phyloP scores from a whole-genome alignment of 768 basidiomycete genomes.

The Boletus rufocinnamomeus region DNA sequence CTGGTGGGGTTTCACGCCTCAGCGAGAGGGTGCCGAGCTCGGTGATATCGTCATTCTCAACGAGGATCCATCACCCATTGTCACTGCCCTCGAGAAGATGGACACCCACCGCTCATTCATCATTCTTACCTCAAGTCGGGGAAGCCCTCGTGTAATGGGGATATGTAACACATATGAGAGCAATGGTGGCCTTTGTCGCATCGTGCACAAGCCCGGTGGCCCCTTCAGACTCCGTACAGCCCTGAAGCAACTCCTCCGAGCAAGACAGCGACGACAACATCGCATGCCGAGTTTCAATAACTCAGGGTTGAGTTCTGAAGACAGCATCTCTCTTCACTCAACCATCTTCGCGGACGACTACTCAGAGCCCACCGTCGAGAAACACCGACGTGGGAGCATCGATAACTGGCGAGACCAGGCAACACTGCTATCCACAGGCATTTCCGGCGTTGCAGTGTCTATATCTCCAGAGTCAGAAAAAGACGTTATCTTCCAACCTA shows the following conservation, averaged over 20 bases:
- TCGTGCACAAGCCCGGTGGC: slow-evolving; percentile 87
- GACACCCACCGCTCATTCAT: slow-evolving; percentile 69
- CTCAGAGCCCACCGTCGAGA: slow-evolving; percentile 14
- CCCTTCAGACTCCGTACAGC: slow-evolving; percentile 70
- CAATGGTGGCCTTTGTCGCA: slow-evolving; percentile 85
- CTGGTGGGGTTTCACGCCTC: slow-evolving; percentile 75
- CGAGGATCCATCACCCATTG: slow-evolving; percentile 65
- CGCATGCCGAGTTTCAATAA: slow-evolving; percentile 23
- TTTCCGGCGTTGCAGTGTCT: slow-evolving; percentile 19
- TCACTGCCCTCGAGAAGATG: slow-evolving; percentile 55
- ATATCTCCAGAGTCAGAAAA: slow-evolving; percentile 29
- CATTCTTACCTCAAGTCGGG: slow-evolving; percentile 70
- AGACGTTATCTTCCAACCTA: slow-evolving; percentile 29
- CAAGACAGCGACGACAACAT: slow-evolving; percentile 34
- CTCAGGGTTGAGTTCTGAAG: slow-evolving; percentile 26
- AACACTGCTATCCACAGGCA: slow-evolving; percentile 4
- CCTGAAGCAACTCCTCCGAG: slow-evolving; percentile 49
- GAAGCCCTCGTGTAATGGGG: slow-evolving; percentile 60
- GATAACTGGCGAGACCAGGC: slow-evolving; percentile 30
- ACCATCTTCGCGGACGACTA: slow-evolving; percentile 32
- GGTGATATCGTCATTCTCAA: slow-evolving; percentile 83
- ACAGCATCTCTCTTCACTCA: slow-evolving; percentile 30
- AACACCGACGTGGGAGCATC: slow-evolving; percentile 37
- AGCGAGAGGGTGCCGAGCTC: slow-evolving; percentile 40
- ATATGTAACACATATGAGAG: slow-evolving; percentile 71